phyloP scores from a whole-genome alignment of 208 protist species.

The Acanthamoeba quina region DNA sequence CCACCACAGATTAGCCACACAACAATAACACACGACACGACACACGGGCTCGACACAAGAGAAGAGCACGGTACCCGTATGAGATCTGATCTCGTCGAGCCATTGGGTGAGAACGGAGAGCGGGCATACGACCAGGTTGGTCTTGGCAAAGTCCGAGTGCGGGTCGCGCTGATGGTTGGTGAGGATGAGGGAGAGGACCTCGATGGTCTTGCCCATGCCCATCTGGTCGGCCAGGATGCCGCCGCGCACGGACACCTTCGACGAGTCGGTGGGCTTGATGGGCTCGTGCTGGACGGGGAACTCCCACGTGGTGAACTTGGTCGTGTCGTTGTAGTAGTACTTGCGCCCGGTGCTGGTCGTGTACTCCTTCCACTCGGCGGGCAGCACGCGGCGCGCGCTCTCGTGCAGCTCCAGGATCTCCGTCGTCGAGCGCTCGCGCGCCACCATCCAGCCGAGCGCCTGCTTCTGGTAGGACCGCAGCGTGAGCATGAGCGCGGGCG shows the following conservation, averaged over 20 bases:
- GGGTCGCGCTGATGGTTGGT: constrained; percentile 68
- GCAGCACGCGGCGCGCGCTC: background rate
- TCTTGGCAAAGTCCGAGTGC: constrained; percentile 75
- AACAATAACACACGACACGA: constrained; percentile 27
- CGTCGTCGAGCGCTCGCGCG: constrained; percentile 76
- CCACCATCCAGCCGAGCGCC: constrained; percentile 85
- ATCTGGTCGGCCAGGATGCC: constrained; percentile 84
- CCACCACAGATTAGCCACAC: background rate
- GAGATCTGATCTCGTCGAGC: constrained; percentile 76
- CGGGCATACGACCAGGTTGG: constrained; percentile 85
- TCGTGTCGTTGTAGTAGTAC: constrained; percentile 68
- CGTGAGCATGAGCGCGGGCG: constrained; percentile 70
- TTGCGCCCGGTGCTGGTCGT: constrained; percentile 64
- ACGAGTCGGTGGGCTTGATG: constrained; percentile 35
- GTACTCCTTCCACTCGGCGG: constrained; percentile 67
- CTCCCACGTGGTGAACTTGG: constrained; percentile 66
- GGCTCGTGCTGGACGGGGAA: constrained; percentile 54
- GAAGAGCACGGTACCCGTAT: constrained; percentile 65
- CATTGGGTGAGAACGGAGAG: constrained; percentile 86
- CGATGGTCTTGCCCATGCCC: constrained; percentile 89
- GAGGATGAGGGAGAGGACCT: constrained; percentile 83
- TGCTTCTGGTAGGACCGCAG: constrained; percentile 86
- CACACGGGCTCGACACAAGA: background rate
- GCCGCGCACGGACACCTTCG: constrained; percentile 56
- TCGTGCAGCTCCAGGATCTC: constrained; percentile 60